Conservation (phyloP, 2,329 filamentous ascomycete species). For the Colletotrichum endophyticum region DNA sequence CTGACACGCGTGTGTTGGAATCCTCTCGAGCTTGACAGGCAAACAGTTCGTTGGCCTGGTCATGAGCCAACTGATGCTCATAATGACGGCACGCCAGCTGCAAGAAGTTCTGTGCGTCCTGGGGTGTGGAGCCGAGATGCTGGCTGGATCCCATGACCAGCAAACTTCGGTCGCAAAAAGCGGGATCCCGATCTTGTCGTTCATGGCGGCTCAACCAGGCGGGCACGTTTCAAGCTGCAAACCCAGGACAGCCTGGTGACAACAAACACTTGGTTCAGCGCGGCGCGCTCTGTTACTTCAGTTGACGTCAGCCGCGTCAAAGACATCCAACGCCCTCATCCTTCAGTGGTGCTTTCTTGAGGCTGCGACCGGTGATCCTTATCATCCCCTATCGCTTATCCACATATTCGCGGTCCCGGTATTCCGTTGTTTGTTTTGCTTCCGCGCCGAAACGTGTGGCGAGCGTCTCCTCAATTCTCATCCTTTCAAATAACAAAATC, state of each 20-base stretch:
- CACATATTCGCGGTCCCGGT: not conserved
- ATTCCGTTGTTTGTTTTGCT: not conserved
- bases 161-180: not conserved
- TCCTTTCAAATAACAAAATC: not conserved
- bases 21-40: not conserved
- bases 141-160: not conserved
- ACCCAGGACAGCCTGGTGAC: not conserved
- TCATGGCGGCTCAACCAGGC: not conserved
- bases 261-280: not conserved
- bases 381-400: not conserved
- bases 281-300: not conserved
- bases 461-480: not conserved
- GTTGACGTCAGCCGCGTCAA: constrained; percentile 12
- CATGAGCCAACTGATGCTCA: not conserved
- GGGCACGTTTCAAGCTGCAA: not conserved
- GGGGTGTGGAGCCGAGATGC: not conserved
- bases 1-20: not conserved
- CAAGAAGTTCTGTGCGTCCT: not conserved
- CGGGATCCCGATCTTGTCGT: not conserved
- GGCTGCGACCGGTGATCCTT: not conserved
- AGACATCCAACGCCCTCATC: not conserved
- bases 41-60: not conserved
- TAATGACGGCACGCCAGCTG: not conserved
- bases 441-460: not conserved
- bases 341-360: not conserved